phyloP scores from a whole-genome alignment of 495 filamentous ascomycete genomes.

The Xylaria grammica region DNA sequence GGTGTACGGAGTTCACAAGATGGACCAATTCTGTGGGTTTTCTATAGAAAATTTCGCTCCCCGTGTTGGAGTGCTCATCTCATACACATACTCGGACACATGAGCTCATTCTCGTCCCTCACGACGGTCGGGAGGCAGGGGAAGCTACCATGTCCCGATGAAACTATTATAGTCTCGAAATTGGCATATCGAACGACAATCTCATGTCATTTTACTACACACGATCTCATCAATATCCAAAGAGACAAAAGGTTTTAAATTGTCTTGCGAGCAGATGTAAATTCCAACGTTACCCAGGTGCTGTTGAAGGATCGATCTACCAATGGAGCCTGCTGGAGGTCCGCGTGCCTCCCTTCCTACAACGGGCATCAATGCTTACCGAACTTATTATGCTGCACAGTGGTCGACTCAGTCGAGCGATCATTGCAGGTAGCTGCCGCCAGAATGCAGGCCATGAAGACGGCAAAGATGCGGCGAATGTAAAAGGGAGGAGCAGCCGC shows the following conservation, averaged over 20 bases:
- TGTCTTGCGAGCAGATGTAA: background rate
- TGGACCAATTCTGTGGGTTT: constrained; percentile 24
- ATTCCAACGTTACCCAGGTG: background rate
- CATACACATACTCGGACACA: constrained; percentile 9
- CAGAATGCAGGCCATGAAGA: background rate
- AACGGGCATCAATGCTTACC: background rate
- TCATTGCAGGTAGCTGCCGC: constrained; percentile 12
- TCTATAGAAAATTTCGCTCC: constrained; percentile 13
- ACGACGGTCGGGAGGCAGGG: constrained; percentile 13
- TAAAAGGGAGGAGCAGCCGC: constrained; percentile 13
- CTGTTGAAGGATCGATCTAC: background rate
- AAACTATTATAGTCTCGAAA: constrained; percentile 18
- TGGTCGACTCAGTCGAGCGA: background rate
- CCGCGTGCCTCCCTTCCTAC: background rate
- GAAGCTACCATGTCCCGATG: background rate
- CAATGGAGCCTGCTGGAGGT: background rate
- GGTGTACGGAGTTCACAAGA: constrained; percentile 42
- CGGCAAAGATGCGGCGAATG: background rate
- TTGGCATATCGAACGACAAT: constrained; percentile 20
- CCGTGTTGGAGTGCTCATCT: background rate
- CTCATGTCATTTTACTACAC: constrained; percentile 14
- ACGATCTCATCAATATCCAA: background rate
- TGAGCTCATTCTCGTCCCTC: constrained; percentile 11
- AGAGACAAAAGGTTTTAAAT: background rate
- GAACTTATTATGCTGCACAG: background rate